These are phyloP conservation scores for Cyathus striatus DNA, from an alignment of 768 basidiomycete species.

Conservation along the genomic window DNA sequence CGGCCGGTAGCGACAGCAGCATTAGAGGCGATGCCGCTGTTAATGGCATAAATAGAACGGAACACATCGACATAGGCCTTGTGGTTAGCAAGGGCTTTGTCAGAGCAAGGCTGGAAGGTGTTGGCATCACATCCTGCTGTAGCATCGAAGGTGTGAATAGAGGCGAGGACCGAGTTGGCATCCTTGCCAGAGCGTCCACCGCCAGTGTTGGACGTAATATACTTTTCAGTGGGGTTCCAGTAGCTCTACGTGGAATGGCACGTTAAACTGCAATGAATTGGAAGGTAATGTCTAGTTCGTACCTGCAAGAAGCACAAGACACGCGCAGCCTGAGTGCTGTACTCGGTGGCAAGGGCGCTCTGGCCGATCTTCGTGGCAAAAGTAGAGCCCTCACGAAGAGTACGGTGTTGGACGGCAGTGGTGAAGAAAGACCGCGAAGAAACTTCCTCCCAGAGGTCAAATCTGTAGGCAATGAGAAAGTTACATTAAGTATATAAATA, in stretches of 20 bases:
- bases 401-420: constrained; percentile 69
- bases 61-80: constrained; percentile 73
- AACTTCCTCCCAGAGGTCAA: constrained; percentile 77
- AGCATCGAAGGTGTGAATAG: constrained; percentile 75
- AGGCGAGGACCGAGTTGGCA: constrained; percentile 65
- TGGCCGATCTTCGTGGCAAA: constrained; percentile 58
- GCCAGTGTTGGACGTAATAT: constrained; percentile 73
- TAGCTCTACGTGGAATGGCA: constrained; percentile 52
- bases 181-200: constrained; percentile 74
- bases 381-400: constrained; percentile 61
- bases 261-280: neutral
- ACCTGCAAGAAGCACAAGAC: constrained; percentile 76
- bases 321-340: constrained; percentile 54
- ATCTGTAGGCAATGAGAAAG: constrained; percentile 26
- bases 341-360: constrained; percentile 33
- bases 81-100: constrained; percentile 67
- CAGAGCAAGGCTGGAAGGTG: constrained; percentile 84
- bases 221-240: constrained; percentile 61
- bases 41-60: constrained; percentile 62
- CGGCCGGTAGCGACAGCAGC: constrained; percentile 68
- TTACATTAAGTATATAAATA: neutral
- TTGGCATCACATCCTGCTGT: constrained; percentile 64
- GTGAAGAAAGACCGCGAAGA: constrained; percentile 80
- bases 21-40: constrained; percentile 47
- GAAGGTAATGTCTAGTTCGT: constrained; percentile 3